A percentile compares a stretch with the other conserved stretches of the same genome.
These are phyloP conservation scores for Rutstroemia sp. DNA, from an alignment of 2,329 filamentous ascomycete species.

Conservation along the genomic window DNA sequence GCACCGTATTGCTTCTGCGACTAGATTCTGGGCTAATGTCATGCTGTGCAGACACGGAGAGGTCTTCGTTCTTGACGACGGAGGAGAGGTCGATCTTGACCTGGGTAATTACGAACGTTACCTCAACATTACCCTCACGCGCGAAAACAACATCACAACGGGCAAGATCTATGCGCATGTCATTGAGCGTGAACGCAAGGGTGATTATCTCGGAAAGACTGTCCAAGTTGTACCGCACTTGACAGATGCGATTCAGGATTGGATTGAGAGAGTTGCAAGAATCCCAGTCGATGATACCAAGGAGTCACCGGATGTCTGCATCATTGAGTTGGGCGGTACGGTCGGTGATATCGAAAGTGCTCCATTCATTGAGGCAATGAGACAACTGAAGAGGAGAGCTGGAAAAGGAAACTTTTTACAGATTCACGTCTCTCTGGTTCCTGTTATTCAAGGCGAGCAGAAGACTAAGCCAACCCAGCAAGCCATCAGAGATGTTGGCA, in stretches of 20 bases:
- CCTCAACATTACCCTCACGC: slow-evolving; percentile 69
- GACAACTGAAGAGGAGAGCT: slow-evolving; percentile 64
- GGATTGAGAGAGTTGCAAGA: slow-evolving; percentile 79
- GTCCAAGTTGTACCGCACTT: slow-evolving; percentile 91
- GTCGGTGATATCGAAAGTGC: slow-evolving; percentile 79
- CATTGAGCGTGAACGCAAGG: slow-evolving; percentile 59
- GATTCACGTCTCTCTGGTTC: slow-evolving; percentile 85
- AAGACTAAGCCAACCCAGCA: slow-evolving; percentile 98
- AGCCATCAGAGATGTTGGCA: slow-evolving; percentile 61
- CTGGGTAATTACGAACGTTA: slow-evolving; percentile 75
- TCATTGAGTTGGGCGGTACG: slow-evolving; percentile 65
- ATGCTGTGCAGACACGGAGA: slow-evolving; percentile 62
- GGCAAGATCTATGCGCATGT: slow-evolving; percentile 93
- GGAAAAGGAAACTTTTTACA: slow-evolving; percentile 77
- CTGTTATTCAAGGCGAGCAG: slow-evolving; percentile 61
- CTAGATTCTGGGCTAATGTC: slow-evolving; percentile 26
- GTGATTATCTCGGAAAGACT: slow-evolving; percentile 72
- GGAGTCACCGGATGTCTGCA: slow-evolving; percentile 83
- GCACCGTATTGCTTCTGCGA: slow-evolving; percentile 14
- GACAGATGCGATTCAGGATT: slow-evolving; percentile 85
- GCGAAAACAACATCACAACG: slow-evolving; percentile 94
- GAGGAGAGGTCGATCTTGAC: slow-evolving; percentile 69
- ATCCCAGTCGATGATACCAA: slow-evolving; percentile 81
- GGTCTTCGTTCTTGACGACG: slow-evolving; percentile 80
- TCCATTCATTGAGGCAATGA: slow-evolving; percentile 82